These are phyloP conservation scores for Diaporthe sp. DNA, from an alignment of 2,329 filamentous ascomycete genomes.

Conservation along the genomic window DNA sequence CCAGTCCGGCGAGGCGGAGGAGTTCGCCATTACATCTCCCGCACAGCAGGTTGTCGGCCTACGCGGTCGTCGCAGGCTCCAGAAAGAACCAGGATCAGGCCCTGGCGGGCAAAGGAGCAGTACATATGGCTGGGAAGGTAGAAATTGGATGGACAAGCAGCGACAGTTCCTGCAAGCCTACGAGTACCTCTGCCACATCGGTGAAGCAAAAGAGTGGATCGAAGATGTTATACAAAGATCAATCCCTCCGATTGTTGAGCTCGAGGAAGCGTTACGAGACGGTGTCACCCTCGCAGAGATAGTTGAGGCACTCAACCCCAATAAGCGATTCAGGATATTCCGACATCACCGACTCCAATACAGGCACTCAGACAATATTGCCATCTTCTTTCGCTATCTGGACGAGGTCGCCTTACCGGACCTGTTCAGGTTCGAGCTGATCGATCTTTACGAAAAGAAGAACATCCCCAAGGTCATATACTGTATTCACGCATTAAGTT, in stretches of 20 bases:
- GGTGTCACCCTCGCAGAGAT: constrained; percentile 96
- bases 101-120: constrained; percentile 60
- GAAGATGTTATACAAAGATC: constrained; percentile 87
- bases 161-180: constrained; percentile 96
- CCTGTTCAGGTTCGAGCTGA: constrained; percentile 95
- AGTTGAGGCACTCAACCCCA: constrained; percentile 87
- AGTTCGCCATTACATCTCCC: constrained; percentile 82
- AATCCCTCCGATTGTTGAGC: constrained; percentile 91
- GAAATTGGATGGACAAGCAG: constrained; percentile 99
- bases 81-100: constrained; percentile 69
- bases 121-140: constrained; percentile 80
- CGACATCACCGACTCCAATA: constrained; percentile 87
- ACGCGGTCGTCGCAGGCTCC: constrained; percentile 84
- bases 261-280: constrained; percentile 92
- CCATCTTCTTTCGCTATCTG: constrained; percentile 93
- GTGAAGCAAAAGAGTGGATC: constrained; percentile 99
- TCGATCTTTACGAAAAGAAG: constrained; percentile 99
- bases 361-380: constrained; percentile 97
- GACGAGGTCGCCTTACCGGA: constrained; percentile 94
- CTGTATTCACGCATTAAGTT: constrained; percentile 96
- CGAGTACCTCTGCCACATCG: constrained; percentile 98
- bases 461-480: constrained; percentile 99
- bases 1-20: constrained; percentile 79
- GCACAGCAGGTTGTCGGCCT: constrained; percentile 90
- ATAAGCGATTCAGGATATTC: constrained; percentile 84